Base-by-base conservation (phyloP, 1,284 basidiomycete genomes). In the Tetrapyrgos nigripes region DNA sequence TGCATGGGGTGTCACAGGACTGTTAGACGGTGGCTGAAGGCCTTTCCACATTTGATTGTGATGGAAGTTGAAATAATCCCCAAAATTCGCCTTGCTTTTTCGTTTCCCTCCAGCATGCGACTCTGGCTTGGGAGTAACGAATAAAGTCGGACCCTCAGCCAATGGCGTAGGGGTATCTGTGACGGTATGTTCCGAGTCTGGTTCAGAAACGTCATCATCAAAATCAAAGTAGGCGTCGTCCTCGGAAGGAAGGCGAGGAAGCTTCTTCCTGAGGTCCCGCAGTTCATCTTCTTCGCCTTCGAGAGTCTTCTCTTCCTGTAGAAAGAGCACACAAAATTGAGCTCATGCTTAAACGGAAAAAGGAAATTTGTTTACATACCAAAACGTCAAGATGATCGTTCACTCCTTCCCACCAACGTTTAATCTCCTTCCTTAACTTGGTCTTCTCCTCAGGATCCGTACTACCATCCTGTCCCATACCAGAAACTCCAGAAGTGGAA, bases 371-470 rank as follows among this genome's bases (percentile, higher is more conserved):
- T 4, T 26, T 35, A 73, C 85, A 49, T 62, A 87, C 87, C 59
- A 91, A 71, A 62, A 79, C 76, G 63, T 87, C 84, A 61, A 91
- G 75, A 68, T 85, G 80, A 56, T 85, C 83, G 1, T 82, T 76
- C 14, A 90, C 70, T 14, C 79, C 79, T 65, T 85, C 83, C 87
- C 87, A 91, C 84, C 86, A 90, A 31, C 64, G 66, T 67, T 78
- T 81, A 55, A 91, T 89, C 68, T 91, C 85, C 50, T 76, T 73
- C 58, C 85, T 71, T 19, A 90, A 69, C 4, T 70, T 64, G 44
- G 76, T 76, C 69, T 80, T 85, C 57, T 83, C 80, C 26, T 75
- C 73, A 4, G 78, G 79, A 6, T 47, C 52, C 43, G 61, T 31
- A n/a, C n/a, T 31, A 14, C 35, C 31, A 49, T 57, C 28, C 50